Conservation (phyloP, 2,329 filamentous ascomycete genomes). For the Epichloe sp. region DNA sequence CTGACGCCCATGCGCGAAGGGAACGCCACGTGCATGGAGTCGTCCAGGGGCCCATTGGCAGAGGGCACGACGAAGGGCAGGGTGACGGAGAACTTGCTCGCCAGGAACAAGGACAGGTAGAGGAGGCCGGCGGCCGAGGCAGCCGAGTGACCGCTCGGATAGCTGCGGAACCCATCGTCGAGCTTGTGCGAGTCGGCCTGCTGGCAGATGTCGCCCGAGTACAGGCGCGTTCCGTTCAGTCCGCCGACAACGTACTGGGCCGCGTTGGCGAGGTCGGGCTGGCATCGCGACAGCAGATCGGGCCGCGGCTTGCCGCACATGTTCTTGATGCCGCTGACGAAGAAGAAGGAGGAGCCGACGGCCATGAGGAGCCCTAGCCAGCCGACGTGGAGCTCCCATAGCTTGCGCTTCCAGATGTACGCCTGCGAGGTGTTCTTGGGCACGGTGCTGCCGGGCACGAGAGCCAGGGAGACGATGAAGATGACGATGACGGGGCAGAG, state of each 20-base stretch:
- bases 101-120: slow-evolving; percentile 78
- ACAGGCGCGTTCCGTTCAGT: slow-evolving; percentile 51
- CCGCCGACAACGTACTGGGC: slow-evolving; percentile 50
- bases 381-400: slow-evolving; percentile 83
- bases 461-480: slow-evolving; percentile 49
- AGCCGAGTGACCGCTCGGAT: slow-evolving; percentile 42
- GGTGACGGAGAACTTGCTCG: slow-evolving; percentile 65
- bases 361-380: slow-evolving; percentile 71
- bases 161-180: slow-evolving; percentile 75
- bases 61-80: slow-evolving; percentile 52
- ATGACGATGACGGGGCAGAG: slow-evolving; percentile 56
- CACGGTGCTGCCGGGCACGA: slow-evolving; percentile 62
- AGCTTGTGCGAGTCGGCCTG: slow-evolving; percentile 48
- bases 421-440: slow-evolving; percentile 46
- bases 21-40: slow-evolving; percentile 49
- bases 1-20: slow-evolving; percentile 47
- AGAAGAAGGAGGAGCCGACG: slow-evolving; percentile 59
- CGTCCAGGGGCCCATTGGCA: slow-evolving; percentile 28
- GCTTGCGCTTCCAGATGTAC: slow-evolving; percentile 63
- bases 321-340: slow-evolving; percentile 79
- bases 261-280: slow-evolving; percentile 58
- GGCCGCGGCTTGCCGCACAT: slow-evolving; percentile 59
- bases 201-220: slow-evolving; percentile 64
- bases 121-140: slow-evolving; percentile 67
- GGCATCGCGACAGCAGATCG: slow-evolving; percentile 68